Evolutionary conservation across 2,329 filamentous ascomycete genomes (phyloP), one percentile per base, ranked within the genome.

Genomic region (Anthostomella pinea): DNA sequence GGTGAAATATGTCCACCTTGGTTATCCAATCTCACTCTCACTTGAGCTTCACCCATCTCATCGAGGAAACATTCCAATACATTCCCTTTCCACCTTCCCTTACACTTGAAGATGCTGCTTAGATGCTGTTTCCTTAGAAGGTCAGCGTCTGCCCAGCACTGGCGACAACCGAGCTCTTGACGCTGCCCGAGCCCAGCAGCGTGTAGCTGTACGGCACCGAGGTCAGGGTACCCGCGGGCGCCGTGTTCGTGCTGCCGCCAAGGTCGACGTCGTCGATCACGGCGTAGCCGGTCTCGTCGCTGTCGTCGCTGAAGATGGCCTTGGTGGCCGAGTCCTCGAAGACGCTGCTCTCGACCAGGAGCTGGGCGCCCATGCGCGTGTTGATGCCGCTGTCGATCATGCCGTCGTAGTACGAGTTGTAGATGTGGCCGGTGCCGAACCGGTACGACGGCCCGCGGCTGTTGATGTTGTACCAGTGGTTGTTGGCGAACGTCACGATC

Each of bases 381-480:
- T 74, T 73, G 60, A 76, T 68, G 22, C 64, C 71, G 31, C 64
- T 62, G 32, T 50, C 53, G 21, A 63, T 54, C 37, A 64, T 49
- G 42, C 59, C 52, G 19, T 45, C 33, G 60, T 65, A 71, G 56
- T 67, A 67, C 45, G 59, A 65, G 65, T 78, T 56, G 45, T 48
- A 45, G 33, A 57, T 52, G 53, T 80, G 75, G 13, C 66, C 74
- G 19, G 71, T 78, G 8, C 74, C 76, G 60, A 79, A 79, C 42
- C 76, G 72, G 58, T 77, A 54, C 8, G 66, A 70, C 2, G 77
- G 76, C 1, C 59, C 64, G 34, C 75, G 75, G 13, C 70, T 75
- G 65, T 77, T 74, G 53, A 78, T 60, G 63, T 77, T 77, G 39
- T 53, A 43, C 62, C 66, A 95, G 56, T 95, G 88, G 65, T 95